Conservation (phyloP, 2,329 filamentous ascomycete species). For the Botryosphaeria agaves region DNA sequence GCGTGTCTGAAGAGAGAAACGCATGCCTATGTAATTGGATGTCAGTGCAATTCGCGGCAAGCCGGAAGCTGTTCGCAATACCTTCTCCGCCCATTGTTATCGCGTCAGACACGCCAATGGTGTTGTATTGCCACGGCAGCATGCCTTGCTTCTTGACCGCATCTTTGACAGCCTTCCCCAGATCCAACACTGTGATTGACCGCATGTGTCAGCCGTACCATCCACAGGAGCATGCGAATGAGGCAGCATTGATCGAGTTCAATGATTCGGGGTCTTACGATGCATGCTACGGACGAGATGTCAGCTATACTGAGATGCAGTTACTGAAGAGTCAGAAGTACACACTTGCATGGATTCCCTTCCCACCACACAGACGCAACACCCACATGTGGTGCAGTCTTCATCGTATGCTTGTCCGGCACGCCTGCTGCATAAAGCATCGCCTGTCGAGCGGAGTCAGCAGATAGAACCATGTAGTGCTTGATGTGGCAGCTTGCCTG, state of each 20-base stretch:
- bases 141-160: conserved; percentile 67
- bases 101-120: conserved; percentile 73
- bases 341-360: conserved; percentile 87
- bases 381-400: conserved; percentile 77
- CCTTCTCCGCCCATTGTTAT: conserved; percentile 94
- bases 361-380: conserved; percentile 95
- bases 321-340: conserved; percentile 6
- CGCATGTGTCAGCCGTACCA: not conserved
- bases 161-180: conserved; percentile 76
- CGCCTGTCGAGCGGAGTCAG: conserved; percentile 34
- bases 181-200: conserved; percentile 48
- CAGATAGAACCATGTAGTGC: not conserved
- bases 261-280: conserved; percentile 15
- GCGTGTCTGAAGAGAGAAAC: conserved; percentile 76
- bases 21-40: conserved; percentile 47
- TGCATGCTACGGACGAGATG: conserved; percentile 26
- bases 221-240: not conserved
- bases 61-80: conserved; percentile 17
- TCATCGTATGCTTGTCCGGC: conserved; percentile 68
- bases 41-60: not conserved
- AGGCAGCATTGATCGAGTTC: not conserved
- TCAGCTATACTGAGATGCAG: not conserved
- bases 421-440: conserved; percentile 94
- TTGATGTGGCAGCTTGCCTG: conserved; percentile 38
- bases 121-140: conserved; percentile 91